Conservation (phyloP, 2,329 filamentous ascomycete species). For the Hirsutella minnesotensis region DNA sequence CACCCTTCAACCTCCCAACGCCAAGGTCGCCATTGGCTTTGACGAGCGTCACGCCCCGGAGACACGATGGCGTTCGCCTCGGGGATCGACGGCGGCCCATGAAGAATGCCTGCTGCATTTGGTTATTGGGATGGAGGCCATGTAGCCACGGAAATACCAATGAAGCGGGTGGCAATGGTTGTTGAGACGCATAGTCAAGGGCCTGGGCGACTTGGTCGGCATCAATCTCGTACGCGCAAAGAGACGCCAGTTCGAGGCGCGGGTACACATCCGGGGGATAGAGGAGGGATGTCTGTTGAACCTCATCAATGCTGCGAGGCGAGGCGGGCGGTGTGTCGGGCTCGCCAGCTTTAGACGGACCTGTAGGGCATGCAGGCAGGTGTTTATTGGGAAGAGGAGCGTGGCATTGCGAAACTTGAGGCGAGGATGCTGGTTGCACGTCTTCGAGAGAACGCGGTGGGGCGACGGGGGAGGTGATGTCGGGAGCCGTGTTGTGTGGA, state of each 20-base stretch:
- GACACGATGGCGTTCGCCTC: constrained; percentile 56
- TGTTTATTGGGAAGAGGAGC: constrained; percentile 73
- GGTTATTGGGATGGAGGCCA: constrained; percentile 79
- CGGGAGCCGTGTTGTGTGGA: constrained; percentile 30
- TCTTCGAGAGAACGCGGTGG: constrained; percentile 28
- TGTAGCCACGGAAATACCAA: constrained; percentile 94
- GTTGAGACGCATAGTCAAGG: constrained; percentile 62
- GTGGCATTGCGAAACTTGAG: constrained; percentile 11
- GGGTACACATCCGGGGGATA: constrained; percentile 59
- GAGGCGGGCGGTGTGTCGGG: constrained; percentile 55
- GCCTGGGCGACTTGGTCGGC: constrained; percentile 58
- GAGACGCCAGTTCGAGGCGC: constrained; percentile 33
- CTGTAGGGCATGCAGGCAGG: constrained; percentile 77
- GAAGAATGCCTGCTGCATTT: constrained; percentile 84
- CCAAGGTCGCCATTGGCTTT: constrained; percentile 77
- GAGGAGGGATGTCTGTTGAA: constrained; percentile 56
- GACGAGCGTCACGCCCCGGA: constrained; percentile 73
- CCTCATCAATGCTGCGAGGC: constrained; percentile 41
- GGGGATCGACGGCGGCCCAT: constrained; percentile 61
- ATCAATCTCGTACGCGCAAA: constrained; percentile 62
- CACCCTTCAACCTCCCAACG: constrained; percentile 70
- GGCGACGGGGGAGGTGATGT: constrained; percentile 24
- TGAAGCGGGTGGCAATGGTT: constrained; percentile 74
- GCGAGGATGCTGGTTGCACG: constrained; percentile 10
- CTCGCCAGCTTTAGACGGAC: constrained; percentile 44